Percentiles rank a stretch among this genome's conserved stretches.
phyloP scores from a whole-genome alignment of 1,284 basidiomycete species.

The Cutaneotrichosporon sp. region DNA sequence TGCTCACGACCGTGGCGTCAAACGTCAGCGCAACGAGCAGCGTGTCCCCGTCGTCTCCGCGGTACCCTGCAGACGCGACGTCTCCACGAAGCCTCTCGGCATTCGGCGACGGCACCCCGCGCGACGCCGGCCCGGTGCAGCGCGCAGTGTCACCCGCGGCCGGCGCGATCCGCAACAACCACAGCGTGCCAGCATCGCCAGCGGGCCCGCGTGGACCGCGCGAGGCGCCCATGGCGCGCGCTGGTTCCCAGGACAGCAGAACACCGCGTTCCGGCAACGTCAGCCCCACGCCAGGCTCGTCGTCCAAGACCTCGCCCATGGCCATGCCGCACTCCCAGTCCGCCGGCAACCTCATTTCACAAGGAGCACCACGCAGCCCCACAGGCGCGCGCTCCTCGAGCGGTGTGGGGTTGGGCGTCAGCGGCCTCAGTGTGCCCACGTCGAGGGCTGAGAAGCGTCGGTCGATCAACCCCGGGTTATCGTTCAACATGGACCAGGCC shows the following conservation, averaged over 20 bases:
- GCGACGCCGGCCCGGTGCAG: conserved; percentile 6
- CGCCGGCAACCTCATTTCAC: neutral
- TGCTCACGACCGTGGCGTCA: conserved; percentile 14
- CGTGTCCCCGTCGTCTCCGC: conserved; percentile 10
- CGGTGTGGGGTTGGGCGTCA: conserved; percentile 1
- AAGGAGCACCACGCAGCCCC: neutral
- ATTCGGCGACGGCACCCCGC: neutral
- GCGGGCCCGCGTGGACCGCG: neutral
- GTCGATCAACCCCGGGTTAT: conserved; percentile 54
- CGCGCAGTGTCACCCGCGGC: neutral
- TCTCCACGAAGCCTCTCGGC: conserved; percentile 5
- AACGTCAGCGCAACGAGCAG: conserved; percentile 1
- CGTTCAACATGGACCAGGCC: conserved; percentile 46
- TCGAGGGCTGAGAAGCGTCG: conserved; percentile 47
- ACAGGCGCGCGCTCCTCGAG: conserved; percentile 1
- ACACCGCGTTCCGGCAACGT: neutral
- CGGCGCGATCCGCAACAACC: conserved; percentile 2
- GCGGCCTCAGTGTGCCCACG: conserved; percentile 44
- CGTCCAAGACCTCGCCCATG: neutral
- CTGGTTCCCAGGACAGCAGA: conserved; percentile 5
- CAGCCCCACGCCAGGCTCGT: conserved; percentile 6
- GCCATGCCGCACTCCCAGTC: conserved; percentile 2
- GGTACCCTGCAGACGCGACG: conserved; percentile 2
- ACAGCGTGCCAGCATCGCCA: conserved; percentile 11
- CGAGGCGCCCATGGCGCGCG: conserved; percentile 7